phyloP scores from a whole-genome alignment of 75 land plant species.

The Selaginella tamariscina region DNA sequence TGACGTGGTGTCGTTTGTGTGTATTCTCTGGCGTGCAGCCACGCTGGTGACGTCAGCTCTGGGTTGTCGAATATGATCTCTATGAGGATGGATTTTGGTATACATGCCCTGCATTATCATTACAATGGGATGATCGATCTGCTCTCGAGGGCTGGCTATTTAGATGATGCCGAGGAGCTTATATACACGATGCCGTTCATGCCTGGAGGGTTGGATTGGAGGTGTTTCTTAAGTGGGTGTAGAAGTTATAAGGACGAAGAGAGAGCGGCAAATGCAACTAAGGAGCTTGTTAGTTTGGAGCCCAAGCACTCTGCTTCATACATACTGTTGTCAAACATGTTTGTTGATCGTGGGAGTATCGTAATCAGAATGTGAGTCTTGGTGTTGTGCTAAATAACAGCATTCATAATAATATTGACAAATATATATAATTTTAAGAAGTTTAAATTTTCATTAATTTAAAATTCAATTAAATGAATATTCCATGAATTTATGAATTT shows the following conservation, averaged over 20 bases:
- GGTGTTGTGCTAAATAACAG: too few relatives aligned
- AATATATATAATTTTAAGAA: too few relatives aligned
- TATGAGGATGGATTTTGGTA: background rate
- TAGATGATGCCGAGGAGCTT: background rate
- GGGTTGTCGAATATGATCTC: background rate
- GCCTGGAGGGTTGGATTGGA: background rate
- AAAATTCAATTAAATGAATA: too few relatives aligned
- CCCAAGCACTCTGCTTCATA: background rate
- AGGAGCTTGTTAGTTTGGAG: background rate
- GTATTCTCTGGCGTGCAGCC: background rate
- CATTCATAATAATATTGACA: too few relatives aligned
- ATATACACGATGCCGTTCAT: background rate
- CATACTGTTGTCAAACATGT: slow-evolving; percentile 1
- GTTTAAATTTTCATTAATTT: too few relatives aligned
- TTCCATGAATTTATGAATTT: too few relatives aligned
- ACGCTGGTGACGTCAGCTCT: background rate
- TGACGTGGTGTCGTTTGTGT: background rate
- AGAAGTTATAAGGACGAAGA: background rate
- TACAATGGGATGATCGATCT: background rate
- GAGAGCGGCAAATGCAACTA: background rate
- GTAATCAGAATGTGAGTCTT: too few relatives aligned
- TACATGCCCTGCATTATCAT: background rate
- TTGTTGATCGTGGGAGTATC: too few relatives aligned
- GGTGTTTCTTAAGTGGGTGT: background rate
- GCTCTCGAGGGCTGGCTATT: background rate